Percentiles rank a stretch among this genome's conserved stretches.
These are phyloP conservation scores for Alnus rubra DNA, from an alignment of 306 rosid genomes.

Conservation along the genomic window DNA sequence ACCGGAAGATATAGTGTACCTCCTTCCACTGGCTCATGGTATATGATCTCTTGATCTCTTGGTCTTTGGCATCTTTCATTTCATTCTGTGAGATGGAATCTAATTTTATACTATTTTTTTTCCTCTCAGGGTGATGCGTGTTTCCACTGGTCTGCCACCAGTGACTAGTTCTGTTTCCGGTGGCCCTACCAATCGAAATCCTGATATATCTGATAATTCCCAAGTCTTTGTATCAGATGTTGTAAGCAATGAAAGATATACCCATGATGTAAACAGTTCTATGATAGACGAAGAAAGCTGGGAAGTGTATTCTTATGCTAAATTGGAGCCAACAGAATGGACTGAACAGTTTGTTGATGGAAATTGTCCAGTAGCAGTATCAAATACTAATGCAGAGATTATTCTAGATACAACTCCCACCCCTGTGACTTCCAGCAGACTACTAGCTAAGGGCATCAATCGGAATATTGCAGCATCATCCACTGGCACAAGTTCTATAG, in stretches of 20 bases:
- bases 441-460: not conserved
- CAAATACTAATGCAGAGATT: not conserved
- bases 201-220: not conserved
- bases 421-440: not conserved
- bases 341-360: not conserved
- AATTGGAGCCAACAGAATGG: not conserved
- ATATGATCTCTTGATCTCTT: not conserved
- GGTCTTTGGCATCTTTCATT: not conserved
- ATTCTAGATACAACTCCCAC: not conserved
- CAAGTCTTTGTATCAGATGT: not conserved
- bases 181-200: not conserved
- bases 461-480: not conserved
- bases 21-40: not conserved
- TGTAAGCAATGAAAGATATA: not conserved
- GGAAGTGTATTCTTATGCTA: constrained; percentile 2
- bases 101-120: not conserved
- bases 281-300: not conserved
- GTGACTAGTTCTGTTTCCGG: not conserved
- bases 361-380: not conserved
- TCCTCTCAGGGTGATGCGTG: constrained; percentile 3
- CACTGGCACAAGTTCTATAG: not conserved
- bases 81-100: not conserved
- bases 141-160: constrained; percentile 1
- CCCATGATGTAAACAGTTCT: not conserved
- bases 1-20: not conserved